Evolutionary conservation across 2,329 filamentous ascomycete species (phyloP), one percentile per base, ranked within the genome.

Genomic region (Camillea tinctor): DNA sequence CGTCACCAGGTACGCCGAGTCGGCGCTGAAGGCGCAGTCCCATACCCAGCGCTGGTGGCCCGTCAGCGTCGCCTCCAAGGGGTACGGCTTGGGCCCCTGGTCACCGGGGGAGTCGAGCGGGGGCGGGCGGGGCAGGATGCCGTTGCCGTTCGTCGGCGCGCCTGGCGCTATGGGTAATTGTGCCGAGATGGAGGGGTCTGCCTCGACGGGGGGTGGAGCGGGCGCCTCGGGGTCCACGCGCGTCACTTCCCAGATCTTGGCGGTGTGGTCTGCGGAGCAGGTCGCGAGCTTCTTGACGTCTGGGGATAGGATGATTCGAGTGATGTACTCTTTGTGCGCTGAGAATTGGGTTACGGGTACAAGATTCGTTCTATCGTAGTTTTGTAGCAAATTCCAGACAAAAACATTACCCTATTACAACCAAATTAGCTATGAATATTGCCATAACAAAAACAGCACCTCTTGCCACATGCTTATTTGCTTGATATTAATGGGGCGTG

Each of bases 21-120:
- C 93, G 23, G 93, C 93, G 63, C 90, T 94, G 77, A 97, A 97
- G 0, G 93, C 93, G 71, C 93, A 97, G 75, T 97, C 93, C 93
- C 93, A 97, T 1, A 97, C 93, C 93, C 93, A 97, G 57, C 93
- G 88, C 77, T 97, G 93, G 76, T 97, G 93, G 57, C 91, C 92
- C 21, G 90, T 90, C 1, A 97, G 84, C 1, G 92, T 96, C 2
- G 92, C 93, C 76, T 97, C 91, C 20, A 96, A 84, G 9, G 89
- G 90, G 68, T 91, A 95, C 50, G 81, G 88, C 74, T 82, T 85
- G 8, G 81, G 75, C n/a, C 68, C 63, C 19, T 21, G 50, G 11
- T n/a, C 52, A 36, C 79, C 76, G 19, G 74, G 19, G 11, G 71
- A 52, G 78, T 75, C 26, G 56, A 23, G 48, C 22, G 40, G 55